Evolutionary conservation across 2,329 filamentous ascomycete species (phyloP).

Genomic region (Leptoxyphium fumago): DNA sequence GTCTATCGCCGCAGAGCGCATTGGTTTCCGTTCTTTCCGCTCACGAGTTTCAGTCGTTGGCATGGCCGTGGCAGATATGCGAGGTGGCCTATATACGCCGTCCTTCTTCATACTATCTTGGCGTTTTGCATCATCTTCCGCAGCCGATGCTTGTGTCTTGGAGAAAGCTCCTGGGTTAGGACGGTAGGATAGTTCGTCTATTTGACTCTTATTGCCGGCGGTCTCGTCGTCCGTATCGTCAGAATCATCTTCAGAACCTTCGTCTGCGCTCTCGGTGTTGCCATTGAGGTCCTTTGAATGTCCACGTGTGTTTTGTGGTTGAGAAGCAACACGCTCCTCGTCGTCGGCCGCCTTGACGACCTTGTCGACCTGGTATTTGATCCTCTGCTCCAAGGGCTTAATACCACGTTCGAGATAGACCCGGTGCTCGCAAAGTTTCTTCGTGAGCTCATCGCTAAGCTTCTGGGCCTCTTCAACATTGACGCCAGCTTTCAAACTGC

Average conservation of each 20-base stretch:
- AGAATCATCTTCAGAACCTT: constrained; percentile 19
- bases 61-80: constrained; percentile 76
- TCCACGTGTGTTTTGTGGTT: constrained; percentile 15
- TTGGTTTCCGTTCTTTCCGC: constrained; percentile 45
- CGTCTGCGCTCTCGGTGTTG: constrained; percentile 8
- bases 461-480: constrained; percentile 25
- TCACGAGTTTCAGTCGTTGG: constrained; percentile 37
- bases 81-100: constrained; percentile 78
- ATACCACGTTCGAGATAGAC: constrained; percentile 89
- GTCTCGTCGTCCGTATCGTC: constrained; percentile 24
- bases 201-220: constrained; percentile 25
- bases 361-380: constrained; percentile 94
- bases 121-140: constrained; percentile 13
- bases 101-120: constrained; percentile 28
- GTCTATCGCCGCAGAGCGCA: constrained; percentile 73
- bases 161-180: constrained; percentile 41
- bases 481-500: constrained; percentile 20
- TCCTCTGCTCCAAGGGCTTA: constrained; percentile 70
- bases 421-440: constrained; percentile 81
- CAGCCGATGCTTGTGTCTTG: constrained; percentile 10
- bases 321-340: constrained; percentile 35
- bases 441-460: constrained; percentile 54
- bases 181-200: constrained; percentile 47
- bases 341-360: constrained; percentile 79
- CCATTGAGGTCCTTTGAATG: constrained; percentile 5